A percentile compares a stretch with the other conserved stretches of the same genome.
Conservation (phyloP, 305 asterid species). For the Fraxinus xanthoxyloides region DNA sequence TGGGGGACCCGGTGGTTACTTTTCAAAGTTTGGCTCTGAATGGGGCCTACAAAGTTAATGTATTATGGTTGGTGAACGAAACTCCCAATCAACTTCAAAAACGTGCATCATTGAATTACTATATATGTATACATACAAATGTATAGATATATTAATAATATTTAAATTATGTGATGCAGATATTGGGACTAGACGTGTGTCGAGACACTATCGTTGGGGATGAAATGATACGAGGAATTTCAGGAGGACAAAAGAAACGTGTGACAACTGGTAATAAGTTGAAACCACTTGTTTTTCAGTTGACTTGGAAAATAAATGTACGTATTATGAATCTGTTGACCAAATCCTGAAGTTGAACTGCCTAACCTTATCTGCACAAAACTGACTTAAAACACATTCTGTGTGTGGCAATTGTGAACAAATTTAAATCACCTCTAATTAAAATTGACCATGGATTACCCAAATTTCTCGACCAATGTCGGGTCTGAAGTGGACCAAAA, state of each 20-base stretch:
- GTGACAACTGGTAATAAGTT: constrained; percentile 54
- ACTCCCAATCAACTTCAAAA: constrained; percentile 1
- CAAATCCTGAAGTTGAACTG: not conserved
- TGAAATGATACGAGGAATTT: constrained; percentile 65
- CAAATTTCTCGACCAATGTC: not conserved
- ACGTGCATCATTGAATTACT: not conserved
- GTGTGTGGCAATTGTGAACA: not conserved
- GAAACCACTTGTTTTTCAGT: not conserved
- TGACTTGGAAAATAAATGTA: not conserved
- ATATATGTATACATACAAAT: not conserved
- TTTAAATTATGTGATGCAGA: constrained; percentile 30
- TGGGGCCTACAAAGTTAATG: not conserved
- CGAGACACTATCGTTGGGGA: constrained; percentile 62
- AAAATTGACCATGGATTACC: not conserved
- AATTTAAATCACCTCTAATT: not conserved
- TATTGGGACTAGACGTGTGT: constrained; percentile 61
- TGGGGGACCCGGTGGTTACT: not conserved
- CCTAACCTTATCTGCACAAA: constrained; percentile 5
- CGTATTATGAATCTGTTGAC: not conserved
- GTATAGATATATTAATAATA: not conserved
- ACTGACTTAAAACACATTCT: not conserved
- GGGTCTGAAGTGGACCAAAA: not conserved
- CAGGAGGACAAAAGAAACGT: constrained; percentile 66
- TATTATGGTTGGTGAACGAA: not conserved
- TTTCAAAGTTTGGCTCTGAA: not conserved